These are phyloP conservation scores for Solanum acaule DNA, from an alignment of 257 asterid genomes.

Conservation along the genomic window DNA sequence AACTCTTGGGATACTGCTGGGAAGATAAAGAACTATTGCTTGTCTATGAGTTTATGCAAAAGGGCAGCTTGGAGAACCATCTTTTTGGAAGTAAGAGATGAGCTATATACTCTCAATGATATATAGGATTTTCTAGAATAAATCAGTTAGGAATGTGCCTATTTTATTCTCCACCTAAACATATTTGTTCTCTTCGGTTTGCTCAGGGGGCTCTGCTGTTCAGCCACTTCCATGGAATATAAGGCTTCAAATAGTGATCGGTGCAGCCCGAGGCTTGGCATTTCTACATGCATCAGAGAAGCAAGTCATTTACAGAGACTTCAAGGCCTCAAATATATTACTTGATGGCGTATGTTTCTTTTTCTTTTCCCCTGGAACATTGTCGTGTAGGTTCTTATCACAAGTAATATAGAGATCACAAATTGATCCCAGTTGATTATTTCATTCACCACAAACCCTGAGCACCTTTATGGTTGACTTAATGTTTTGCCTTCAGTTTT, in stretches of 20 bases:
- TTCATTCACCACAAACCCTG: background rate
- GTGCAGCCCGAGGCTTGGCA: constrained; percentile 70
- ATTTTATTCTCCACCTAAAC: background rate
- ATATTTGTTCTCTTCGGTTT: background rate
- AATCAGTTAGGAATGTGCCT: background rate
- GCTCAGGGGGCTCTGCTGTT: constrained; percentile 60
- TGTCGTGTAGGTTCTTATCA: background rate
- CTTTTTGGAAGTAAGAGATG: constrained; percentile 72
- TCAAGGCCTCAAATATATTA: constrained; percentile 76
- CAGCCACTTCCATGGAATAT: constrained; percentile 72
- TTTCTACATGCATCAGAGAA: constrained; percentile 52
- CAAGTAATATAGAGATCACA: background rate
- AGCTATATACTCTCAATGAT: background rate
- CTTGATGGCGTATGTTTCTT: constrained; percentile 55
- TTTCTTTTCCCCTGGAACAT: background rate
- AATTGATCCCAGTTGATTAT: background rate
- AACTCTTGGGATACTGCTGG: constrained; percentile 76
- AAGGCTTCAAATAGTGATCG: constrained; percentile 49
- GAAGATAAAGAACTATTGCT: constrained; percentile 75
- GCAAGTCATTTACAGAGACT: constrained; percentile 62
- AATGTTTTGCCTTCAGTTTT: background rate
- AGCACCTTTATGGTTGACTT: background rate
- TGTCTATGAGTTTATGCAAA: constrained; percentile 83
- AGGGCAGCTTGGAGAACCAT: constrained; percentile 96
- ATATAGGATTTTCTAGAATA: background rate